Evolutionary conservation across 2,329 filamentous ascomycete species (phyloP), one percentile per base, ranked within the genome.

Genomic region (Colletotrichum costaricense): DNA sequence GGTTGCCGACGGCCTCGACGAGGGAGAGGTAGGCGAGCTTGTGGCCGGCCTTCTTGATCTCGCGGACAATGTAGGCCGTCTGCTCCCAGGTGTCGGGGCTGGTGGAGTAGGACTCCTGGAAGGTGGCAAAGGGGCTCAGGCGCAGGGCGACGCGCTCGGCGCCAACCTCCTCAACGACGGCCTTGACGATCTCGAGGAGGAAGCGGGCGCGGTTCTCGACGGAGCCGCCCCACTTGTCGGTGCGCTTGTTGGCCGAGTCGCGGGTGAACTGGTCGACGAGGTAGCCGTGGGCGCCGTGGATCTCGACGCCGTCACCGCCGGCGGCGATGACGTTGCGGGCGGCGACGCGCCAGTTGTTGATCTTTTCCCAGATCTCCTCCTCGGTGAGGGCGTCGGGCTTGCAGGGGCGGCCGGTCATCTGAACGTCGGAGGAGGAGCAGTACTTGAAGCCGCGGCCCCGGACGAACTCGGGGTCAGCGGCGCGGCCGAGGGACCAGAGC

Each of bases 301-400:
- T 81, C 77, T 95, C 93, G 68, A 94, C 88, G 12, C 88, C 88
- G 57, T 75, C 73, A 46, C 73, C 73, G n/a, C 73, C 73, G 54
- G 73, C 73, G 63, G 86, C 84, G 6, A 92, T 78, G 1, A 91
- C 86, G 22, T 87, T 81, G 72, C 84, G 83, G 1, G 84, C 81
- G 3, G 84, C 83, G 1, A 83, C 85, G 3, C 85, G 86, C 81
- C 86, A 93, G 0, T 86, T 87, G 11, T 80, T 79, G 81, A 92
- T 92, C 76, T 91, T 84, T 5, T 86, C 80, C 72, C 89, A 84
- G 69, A 94, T 93, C 42, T 93, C 90, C 2, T 86, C 80, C 35
- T 87, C 82, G 0, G 88, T 72, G 8, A 67, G 63, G 30, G 68
- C 35, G 8, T 74, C 72, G 5, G 72, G 72, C 19, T 60, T 52